Conservation (phyloP, 768 basidiomycete genomes). For the Cyclocybe cylindracea region DNA sequence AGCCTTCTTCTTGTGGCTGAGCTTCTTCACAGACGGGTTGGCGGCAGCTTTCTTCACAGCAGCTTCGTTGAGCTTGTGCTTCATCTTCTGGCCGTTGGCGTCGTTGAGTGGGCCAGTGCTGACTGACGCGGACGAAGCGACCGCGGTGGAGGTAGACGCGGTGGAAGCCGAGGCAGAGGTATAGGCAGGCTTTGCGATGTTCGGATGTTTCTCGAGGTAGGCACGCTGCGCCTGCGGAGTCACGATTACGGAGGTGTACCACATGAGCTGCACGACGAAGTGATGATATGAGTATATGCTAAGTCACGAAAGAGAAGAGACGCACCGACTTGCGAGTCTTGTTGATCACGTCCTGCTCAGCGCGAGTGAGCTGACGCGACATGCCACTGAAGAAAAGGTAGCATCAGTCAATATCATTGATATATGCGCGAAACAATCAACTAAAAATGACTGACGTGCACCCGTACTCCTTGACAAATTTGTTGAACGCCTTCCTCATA, state of each 20-base stretch:
- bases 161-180: not conserved
- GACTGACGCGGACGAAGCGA: not conserved
- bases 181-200: not conserved
- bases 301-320: not conserved
- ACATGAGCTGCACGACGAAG: conserved; percentile 1
- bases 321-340: conserved; percentile 29
- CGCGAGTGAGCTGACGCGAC: conserved; percentile 23
- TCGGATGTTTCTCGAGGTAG: conserved; percentile 10
- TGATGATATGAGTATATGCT: not conserved
- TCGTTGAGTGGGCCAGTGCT: conserved; percentile 2
- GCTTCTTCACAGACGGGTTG: conserved; percentile 9
- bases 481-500: conserved; percentile 28
- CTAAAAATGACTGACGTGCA: conserved; percentile 23
- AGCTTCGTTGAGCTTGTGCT: conserved; percentile 13
- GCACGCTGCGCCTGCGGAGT: conserved; percentile 8
- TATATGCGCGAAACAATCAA: not conserved
- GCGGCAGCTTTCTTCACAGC: conserved; percentile 7
- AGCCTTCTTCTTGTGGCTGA: conserved; percentile 6
- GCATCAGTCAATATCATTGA: not conserved
- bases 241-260: conserved; percentile 14
- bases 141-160: not conserved
- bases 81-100: conserved; percentile 2
- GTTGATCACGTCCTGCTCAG: conserved; percentile 29
- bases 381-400: conserved; percentile 15
- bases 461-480: conserved; percentile 26